phyloP scores from a whole-genome alignment of 2,329 filamentous ascomycete species.

The Grosmannia huntii region DNA sequence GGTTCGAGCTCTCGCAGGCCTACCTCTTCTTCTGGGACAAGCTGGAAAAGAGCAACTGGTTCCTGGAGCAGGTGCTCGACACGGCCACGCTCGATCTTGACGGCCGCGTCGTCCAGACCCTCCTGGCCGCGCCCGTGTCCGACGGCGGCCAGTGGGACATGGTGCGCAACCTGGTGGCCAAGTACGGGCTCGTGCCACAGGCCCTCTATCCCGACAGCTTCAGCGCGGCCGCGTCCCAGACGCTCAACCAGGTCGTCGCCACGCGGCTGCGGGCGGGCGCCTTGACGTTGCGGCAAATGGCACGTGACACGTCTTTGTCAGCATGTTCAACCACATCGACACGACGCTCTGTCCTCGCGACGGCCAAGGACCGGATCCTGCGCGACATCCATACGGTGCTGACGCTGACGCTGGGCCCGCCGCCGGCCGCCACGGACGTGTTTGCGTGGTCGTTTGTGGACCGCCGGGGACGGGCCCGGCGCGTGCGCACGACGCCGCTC shows the following conservation, averaged over 20 bases:
- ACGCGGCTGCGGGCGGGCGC: conserved; percentile 82
- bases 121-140: conserved; percentile 55
- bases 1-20: conserved; percentile 76
- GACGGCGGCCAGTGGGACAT: conserved; percentile 92
- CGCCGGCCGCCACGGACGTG: conserved; percentile 52
- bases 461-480: conserved; percentile 48
- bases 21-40: conserved; percentile 94
- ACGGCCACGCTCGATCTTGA: conserved; percentile 61
- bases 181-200: conserved; percentile 83
- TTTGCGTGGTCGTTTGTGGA: conserved; percentile 77
- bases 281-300: conserved; percentile 43
- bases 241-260: conserved; percentile 63
- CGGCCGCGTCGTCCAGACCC: conserved; percentile 55
- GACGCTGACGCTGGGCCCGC: conserved; percentile 71
- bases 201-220: conserved; percentile 68
- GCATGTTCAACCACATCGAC: conserved; percentile 13
- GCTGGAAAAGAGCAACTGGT: conserved; percentile 82
- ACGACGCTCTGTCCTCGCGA: conserved; percentile 26
- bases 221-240: conserved; percentile 58
- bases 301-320: not conserved
- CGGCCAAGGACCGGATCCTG: conserved; percentile 60
- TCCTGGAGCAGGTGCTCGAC: conserved; percentile 71
- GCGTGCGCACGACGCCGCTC: conserved; percentile 51
- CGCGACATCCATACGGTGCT: conserved; percentile 68
- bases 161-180: conserved; percentile 72